Evolutionary conservation across 495 filamentous ascomycete genomes (phyloP), one percentile per base, ranked within the genome.

Genomic region (Aspergillus indologenus): DNA sequence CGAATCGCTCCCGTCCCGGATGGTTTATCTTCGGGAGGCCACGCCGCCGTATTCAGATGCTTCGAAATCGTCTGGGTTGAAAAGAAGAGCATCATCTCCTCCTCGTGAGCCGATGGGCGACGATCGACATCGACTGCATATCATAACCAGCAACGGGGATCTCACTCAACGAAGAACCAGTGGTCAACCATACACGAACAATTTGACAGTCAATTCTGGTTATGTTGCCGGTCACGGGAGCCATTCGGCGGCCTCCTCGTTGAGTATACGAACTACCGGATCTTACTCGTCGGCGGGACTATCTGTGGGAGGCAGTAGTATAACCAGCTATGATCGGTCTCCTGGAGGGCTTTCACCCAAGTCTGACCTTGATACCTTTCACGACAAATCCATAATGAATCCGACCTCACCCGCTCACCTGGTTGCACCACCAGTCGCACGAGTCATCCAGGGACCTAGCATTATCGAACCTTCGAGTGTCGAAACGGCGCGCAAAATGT

Each of bases 51-150:
- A 73, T 53, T 59, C 70, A 18, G 71, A 76, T 29, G 47, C 58
- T 40, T 70, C 79, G 64, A 71, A 71, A 68, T 82, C 26, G 3
- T 29, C 71, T 79, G 90, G 60, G 74, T 88, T 79, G 69, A 96
- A 96, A 69, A 82, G 91, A 58, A 79, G 90, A 54, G 91, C 91
- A 22, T 91, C 90, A 2, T 92, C 90, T 22, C 89, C 90, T 22
- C 89, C 86, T 15, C 82, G 83, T 6, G 90, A 92, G 52, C 87
- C 89, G 31, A 83, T 86, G 11, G 75, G 78, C n/a, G 89, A 90
- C 26, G 90, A 91, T 63, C 72, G 82, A 29, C 79, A 76, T 45
- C 68, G 81, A 4, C 67, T 88, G 56, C 82, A 85, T 59, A 74
- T 78, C 15, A 73, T 68, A 3, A 74, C 75, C 29, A 87, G 81